phyloP scores from a whole-genome alignment of 2,329 filamentous ascomycete genomes.

The Botrytis paeoniae region DNA sequence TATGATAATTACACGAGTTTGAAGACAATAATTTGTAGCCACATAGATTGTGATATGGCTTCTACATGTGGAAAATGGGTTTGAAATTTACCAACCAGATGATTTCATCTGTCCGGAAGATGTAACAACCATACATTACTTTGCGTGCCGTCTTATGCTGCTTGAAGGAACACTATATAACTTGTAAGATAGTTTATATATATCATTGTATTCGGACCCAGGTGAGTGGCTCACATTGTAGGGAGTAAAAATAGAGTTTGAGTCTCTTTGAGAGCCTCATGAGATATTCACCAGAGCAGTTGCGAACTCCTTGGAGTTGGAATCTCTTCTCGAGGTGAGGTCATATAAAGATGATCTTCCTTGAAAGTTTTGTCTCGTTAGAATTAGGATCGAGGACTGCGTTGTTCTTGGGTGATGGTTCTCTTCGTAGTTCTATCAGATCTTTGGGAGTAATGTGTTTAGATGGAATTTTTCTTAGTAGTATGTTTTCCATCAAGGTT shows the following conservation, averaged over 20 bases:
- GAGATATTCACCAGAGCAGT: not conserved
- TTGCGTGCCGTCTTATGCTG: not conserved
- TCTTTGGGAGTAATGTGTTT: accelerated
- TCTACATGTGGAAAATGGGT: not conserved
- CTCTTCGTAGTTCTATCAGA: not conserved
- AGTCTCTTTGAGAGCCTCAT: too few species aligned
- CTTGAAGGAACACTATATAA: not conserved
- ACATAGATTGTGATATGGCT: not conserved
- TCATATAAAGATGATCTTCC: not conserved
- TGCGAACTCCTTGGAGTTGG: not conserved
- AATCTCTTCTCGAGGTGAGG: not conserved
- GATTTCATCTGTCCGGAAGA: not conserved
- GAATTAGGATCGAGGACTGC: too few species aligned
- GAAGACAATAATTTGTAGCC: not conserved
- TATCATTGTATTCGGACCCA: accelerated
- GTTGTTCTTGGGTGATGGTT: not conserved
- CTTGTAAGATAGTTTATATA: not conserved
- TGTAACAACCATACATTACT: not conserved
- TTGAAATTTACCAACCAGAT: not conserved
- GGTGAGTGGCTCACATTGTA: too few species aligned
- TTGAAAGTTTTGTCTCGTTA: not conserved
- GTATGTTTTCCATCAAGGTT: accelerated
- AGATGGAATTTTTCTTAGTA: not conserved
- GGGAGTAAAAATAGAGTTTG: not conserved
- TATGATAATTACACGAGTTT: not conserved